A percentile compares a stretch with the other conserved stretches of the same genome.
Conservation (phyloP, 352 stramenopile species). For the Phytophthora sojae region DNA sequence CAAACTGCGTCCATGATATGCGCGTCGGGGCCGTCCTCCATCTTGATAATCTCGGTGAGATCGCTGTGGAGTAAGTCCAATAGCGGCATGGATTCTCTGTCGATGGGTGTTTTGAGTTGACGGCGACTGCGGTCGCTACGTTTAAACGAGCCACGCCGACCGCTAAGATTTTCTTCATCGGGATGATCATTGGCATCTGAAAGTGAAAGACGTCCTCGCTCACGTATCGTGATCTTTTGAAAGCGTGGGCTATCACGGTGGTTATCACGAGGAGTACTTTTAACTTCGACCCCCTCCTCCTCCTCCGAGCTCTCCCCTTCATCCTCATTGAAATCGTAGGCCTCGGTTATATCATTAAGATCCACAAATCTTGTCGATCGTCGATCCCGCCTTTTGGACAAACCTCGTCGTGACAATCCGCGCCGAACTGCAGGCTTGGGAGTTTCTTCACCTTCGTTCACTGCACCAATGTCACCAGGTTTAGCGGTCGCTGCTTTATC, state of each 20-base stretch:
- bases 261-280: slow-evolving; percentile 11
- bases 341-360: slow-evolving; percentile 58
- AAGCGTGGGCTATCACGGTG: slow-evolving; percentile 30
- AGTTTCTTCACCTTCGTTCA: slow-evolving; percentile 11
- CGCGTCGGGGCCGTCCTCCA: slow-evolving; percentile 37
- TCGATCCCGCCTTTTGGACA: slow-evolving; percentile 13
- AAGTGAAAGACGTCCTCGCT: slow-evolving; percentile 52
- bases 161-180: slow-evolving; percentile 3
- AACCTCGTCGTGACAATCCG: slow-evolving; percentile 14
- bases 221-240: slow-evolving; percentile 51
- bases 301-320: slow-evolving; percentile 28
- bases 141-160: slow-evolving; percentile 17
- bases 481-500: not conserved
- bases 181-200: slow-evolving; percentile 21
- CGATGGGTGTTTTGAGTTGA: slow-evolving; percentile 17
- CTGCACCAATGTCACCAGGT: slow-evolving; percentile 4
- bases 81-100: slow-evolving; percentile 28
- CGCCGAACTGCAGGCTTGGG: slow-evolving; percentile 5
- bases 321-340: slow-evolving; percentile 51
- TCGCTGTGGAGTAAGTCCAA: slow-evolving; percentile 56
- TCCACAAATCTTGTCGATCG: slow-evolving; percentile 51
- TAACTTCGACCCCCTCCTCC: slow-evolving; percentile 2
- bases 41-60: slow-evolving; percentile 64
- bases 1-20: slow-evolving; percentile 51
- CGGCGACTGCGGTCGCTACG: slow-evolving; percentile 10